Conservation (phyloP, 1,139 yeast genomes). For the Candida labiduridarum region DNA sequence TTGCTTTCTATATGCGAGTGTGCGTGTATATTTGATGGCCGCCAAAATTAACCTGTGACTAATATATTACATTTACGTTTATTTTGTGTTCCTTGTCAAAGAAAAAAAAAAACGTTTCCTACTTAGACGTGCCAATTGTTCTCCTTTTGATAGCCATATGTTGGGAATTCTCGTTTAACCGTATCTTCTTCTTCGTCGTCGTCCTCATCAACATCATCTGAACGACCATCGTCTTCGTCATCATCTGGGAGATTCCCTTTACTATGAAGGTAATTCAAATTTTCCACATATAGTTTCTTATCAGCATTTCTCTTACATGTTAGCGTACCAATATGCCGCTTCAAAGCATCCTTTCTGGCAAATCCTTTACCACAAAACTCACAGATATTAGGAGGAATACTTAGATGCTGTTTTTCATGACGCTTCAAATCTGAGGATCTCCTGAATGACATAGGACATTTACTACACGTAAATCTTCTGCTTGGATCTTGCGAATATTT, state of each 20-base stretch:
- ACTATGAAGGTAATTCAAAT: conserved; percentile 29
- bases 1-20: not conserved
- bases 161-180: conserved; percentile 12
- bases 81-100: not conserved
- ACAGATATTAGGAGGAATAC: conserved; percentile 69
- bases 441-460: conserved; percentile 59
- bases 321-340: conserved; percentile 69
- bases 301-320: conserved; percentile 71
- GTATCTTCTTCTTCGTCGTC: conserved; percentile 11
- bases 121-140: conserved; percentile 4
- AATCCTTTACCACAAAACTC: conserved; percentile 77
- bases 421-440: conserved; percentile 66
- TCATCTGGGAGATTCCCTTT: conserved; percentile 5
- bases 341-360: conserved; percentile 79
- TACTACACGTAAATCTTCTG: conserved; percentile 46
- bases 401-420: conserved; percentile 61
- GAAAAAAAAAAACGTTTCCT: too few relatives aligned
- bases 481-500: conserved; percentile 16
- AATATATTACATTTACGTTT: not conserved
- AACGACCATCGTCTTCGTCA: conserved; percentile 4
- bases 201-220: conserved; percentile 8
- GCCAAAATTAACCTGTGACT: not conserved
- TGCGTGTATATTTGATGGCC: not conserved
- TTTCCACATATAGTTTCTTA: conserved; percentile 43
- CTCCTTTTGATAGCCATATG: conserved; percentile 15